Percentiles rank a stretch among this genome's conserved stretches.
phyloP scores from a whole-genome alignment of 2,329 filamentous ascomycete species.

The Fusarium oligoseptatum region DNA sequence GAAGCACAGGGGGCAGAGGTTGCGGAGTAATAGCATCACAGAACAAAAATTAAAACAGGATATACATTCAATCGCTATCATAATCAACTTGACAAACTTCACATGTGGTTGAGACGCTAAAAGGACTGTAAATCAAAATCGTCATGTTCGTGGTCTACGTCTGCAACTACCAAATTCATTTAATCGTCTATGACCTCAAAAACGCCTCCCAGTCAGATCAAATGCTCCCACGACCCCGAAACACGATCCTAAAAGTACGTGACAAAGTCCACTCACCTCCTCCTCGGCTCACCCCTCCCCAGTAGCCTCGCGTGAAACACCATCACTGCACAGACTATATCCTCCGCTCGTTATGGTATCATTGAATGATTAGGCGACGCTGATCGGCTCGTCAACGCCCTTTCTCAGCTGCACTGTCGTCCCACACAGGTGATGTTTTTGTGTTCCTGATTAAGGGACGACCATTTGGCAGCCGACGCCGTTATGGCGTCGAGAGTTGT shows the following conservation, averaged over 20 bases:
- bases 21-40: not conserved
- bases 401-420: slow-evolving; percentile 28
- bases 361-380: slow-evolving; percentile 46
- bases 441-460: slow-evolving; percentile 16
- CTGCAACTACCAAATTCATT: slow-evolving; percentile 52
- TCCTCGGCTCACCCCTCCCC: slow-evolving; percentile 9
- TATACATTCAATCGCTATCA: not conserved
- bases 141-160: slow-evolving; percentile 52
- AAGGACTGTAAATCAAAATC: slow-evolving; percentile 36
- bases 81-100: not conserved
- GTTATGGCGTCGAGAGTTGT: slow-evolving; percentile 30
- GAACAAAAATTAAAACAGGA: not conserved
- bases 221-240: slow-evolving; percentile 47
- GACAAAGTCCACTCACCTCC: slow-evolving; percentile 30
- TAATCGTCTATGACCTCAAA: slow-evolving; percentile 57
- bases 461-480: slow-evolving; percentile 29
- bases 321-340: slow-evolving; percentile 23
- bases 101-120: not conserved
- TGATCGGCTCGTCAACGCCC: slow-evolving; percentile 34
- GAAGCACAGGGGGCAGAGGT: slow-evolving; percentile 30
- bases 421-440: slow-evolving; percentile 9
- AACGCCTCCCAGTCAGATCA: slow-evolving; percentile 54
- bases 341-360: slow-evolving; percentile 45
- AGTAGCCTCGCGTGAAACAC: slow-evolving; percentile 17
- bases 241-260: slow-evolving; percentile 39